These are phyloP conservation scores for Podospora comata DNA, from an alignment of 495 filamentous ascomycete genomes.

Conservation along the genomic window DNA sequence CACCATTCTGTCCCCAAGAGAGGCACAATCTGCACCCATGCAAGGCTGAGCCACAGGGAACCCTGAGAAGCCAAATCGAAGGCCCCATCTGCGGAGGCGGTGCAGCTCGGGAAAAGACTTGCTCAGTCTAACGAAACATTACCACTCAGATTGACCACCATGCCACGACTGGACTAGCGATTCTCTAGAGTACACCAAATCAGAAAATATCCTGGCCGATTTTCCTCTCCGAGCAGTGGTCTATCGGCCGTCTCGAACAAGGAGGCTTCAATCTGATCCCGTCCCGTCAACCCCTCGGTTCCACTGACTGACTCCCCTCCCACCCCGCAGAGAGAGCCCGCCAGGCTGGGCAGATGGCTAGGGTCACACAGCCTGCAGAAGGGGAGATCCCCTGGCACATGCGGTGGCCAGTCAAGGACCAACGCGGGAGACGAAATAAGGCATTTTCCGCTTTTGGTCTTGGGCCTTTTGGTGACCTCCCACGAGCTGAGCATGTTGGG, in stretches of 20 bases:
- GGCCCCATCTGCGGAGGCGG: constrained; percentile 13
- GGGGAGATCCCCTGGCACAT: background rate
- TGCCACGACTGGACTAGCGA: background rate
- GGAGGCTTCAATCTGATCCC: background rate
- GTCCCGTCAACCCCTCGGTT: constrained; percentile 3
- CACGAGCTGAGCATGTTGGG: background rate
- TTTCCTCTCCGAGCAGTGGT: background rate
- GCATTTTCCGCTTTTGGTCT: background rate
- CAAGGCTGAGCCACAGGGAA: constrained; percentile 10
- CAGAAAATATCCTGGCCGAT: background rate
- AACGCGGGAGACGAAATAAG: background rate
- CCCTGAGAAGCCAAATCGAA: background rate
- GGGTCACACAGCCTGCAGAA: background rate
- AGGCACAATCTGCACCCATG: background rate
- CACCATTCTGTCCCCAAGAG: background rate
- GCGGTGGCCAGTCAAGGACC: background rate
- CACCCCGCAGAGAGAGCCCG: background rate
- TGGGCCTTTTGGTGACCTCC: background rate
- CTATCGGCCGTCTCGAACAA: background rate
- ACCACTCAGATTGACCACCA: background rate
- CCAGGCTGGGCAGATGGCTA: constrained; percentile 1
- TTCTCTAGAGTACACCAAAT: background rate
- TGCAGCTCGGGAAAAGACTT: background rate
- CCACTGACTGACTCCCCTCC: background rate
- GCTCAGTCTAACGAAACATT: background rate